Conservation (phyloP, 2,329 filamentous ascomycete genomes). For the Nectriaceae sp. region DNA sequence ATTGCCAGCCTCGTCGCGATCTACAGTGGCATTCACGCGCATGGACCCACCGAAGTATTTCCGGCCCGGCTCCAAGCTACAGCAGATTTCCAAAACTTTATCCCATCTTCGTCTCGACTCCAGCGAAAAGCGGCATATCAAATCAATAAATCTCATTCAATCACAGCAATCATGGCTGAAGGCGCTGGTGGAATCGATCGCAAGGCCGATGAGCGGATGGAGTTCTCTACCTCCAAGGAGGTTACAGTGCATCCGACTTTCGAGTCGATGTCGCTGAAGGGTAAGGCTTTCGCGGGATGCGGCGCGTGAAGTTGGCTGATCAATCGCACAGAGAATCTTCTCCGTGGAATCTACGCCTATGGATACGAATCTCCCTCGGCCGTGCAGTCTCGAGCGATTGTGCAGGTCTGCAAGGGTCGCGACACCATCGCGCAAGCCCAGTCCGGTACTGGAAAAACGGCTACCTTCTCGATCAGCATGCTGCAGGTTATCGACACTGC, state of each 20-base stretch:
- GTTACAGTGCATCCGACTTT: conserved; percentile 93
- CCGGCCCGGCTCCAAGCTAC: conserved; percentile 24
- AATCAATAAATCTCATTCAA: conserved; percentile 5
- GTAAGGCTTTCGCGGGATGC: conserved; percentile 37
- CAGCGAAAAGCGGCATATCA: conserved; percentile 12
- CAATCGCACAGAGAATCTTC: conserved; percentile 70
- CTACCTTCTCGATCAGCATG: conserved; percentile 95
- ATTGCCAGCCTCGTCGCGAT: conserved; percentile 31
- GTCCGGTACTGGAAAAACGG: conserved; percentile 95
- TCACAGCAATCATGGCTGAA: conserved; percentile 74
- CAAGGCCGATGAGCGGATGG: conserved; percentile 93
- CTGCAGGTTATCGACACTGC: conserved; percentile 94
- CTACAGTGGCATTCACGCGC: conserved; percentile 24
- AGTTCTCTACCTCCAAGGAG: conserved; percentile 98
- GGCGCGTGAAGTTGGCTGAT: conserved; percentile 12
- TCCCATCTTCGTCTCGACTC: conserved; percentile 9
- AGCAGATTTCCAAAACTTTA: conserved; percentile 33
- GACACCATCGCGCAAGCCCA: conserved; percentile 98
- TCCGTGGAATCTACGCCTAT: conserved; percentile 97
- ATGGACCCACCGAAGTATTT: conserved; percentile 30
- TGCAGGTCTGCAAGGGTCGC: conserved; percentile 98
- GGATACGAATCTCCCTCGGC: conserved; percentile 98
- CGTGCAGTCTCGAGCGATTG: conserved; percentile 96
- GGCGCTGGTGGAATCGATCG: conserved; percentile 75
- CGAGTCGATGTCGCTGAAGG: conserved; percentile 94